Evolutionary conservation across 495 filamentous ascomycete species (phyloP).

Genomic region (Lasiosphaeria ovina): DNA sequence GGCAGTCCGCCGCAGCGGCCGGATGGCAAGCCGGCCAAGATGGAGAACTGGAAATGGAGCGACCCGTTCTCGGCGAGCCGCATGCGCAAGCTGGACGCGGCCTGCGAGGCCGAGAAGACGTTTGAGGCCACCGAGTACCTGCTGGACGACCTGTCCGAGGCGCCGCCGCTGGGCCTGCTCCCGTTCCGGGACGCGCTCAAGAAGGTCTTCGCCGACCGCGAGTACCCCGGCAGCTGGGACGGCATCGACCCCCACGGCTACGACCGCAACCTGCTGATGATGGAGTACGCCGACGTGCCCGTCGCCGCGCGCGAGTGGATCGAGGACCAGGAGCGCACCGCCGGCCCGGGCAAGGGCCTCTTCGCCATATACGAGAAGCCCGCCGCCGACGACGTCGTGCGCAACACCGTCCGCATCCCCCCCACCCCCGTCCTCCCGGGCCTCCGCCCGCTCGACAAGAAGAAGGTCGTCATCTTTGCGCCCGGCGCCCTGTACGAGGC

Average conservation of each 20-base stretch:
- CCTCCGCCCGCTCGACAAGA: conserved; percentile 22
- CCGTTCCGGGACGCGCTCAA: conserved; percentile 32
- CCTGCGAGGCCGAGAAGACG: conserved; percentile 22
- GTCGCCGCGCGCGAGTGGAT: conserved; percentile 37
- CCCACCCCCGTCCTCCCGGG: conserved; percentile 17
- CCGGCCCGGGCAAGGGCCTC: conserved; percentile 28
- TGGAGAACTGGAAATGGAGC: conserved; percentile 30
- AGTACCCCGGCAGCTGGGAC: conserved; percentile 38
- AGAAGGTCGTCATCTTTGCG: conserved; percentile 32
- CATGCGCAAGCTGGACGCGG: conserved; percentile 17
- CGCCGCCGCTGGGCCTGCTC: conserved; percentile 24
- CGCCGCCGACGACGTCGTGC: conserved; percentile 5
- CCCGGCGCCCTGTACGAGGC: conserved; percentile 34
- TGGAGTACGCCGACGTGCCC: conserved; percentile 34
- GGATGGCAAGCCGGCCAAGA: conserved; percentile 20
- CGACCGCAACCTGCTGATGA: conserved; percentile 33
- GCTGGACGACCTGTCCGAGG: conserved; percentile 34
- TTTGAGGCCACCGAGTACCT: conserved; percentile 31
- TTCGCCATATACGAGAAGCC: conserved; percentile 30
- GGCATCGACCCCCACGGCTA: conserved; percentile 39
- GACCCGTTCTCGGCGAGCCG: conserved; percentile 27
- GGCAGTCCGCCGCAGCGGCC: conserved; percentile 16
- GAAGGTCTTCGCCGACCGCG: conserved; percentile 26
- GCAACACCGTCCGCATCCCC: conserved; percentile 17
- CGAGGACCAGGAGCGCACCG: conserved; percentile 32